Base-by-base conservation (phyloP, 2,329 filamentous ascomycete species). In the Phoma sp. region DNA sequence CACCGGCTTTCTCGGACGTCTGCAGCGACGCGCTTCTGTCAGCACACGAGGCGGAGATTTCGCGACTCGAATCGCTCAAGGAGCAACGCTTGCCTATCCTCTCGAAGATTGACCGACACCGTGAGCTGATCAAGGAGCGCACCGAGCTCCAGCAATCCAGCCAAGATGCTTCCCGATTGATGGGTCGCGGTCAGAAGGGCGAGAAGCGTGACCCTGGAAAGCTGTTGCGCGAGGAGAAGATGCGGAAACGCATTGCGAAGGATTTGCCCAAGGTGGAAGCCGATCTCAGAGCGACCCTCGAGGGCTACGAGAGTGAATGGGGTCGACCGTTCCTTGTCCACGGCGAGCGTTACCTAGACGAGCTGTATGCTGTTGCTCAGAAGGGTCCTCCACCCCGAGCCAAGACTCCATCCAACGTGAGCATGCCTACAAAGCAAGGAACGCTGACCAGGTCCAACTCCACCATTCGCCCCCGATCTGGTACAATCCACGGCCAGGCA, bases 241-340 rank as follows among this genome's bases (percentile, higher is more conserved):
- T 96, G 91, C 88, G 95, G 57, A 99, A 99, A 84, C 85, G 93
- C 54, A 97, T 99, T 59, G 85, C 93, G 24, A 99, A 98, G 76
- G 95, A 99, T 71, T 81, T 99, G 27, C 95, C 95, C 51, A 98
- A 96, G 79, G 84, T 99, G 38, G 88, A 94, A 54, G 84, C 84
- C 53, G 65, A 98, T n/a, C 79, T 99, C 55, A 85, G 85, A 62
- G 94, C 88, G 73, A 82, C 85, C n/a, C 83, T 99, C 25, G 90
- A 94, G 72, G 80, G 83, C 40, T 99, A 92, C 88, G 95, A 99
- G 73, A 89, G 96, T 48, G 95, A 98, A 71, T 97, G 94, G 73
- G 94, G 92, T 3, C 87, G 92, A 10, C 91, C 93, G 3, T 99
- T 99, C 81, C 81, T 96, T 40, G 93, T 99, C 13, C 92, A 95